phyloP scores from a whole-genome alignment of 2,329 filamentous ascomycete genomes.

The Coniochaeta prunicola region DNA sequence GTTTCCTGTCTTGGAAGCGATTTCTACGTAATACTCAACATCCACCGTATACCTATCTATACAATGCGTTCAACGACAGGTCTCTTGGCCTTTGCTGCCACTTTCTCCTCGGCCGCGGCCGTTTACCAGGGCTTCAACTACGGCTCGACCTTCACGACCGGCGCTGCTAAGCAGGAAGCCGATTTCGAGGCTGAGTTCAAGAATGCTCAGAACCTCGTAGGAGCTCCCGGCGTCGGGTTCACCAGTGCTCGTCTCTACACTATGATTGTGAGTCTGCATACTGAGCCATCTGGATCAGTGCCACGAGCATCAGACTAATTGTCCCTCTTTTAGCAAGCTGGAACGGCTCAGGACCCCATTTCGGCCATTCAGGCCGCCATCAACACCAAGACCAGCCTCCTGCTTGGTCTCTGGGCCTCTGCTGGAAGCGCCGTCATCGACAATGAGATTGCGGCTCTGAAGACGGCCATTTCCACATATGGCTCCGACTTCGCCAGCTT shows the following conservation, averaged over 20 bases:
- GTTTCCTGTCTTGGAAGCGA: neutral
- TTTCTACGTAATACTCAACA: neutral
- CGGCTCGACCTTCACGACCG: constrained; percentile 53
- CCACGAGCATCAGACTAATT: neutral
- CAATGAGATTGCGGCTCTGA: constrained; percentile 69
- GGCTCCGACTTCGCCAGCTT: constrained; percentile 57
- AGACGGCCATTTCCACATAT: constrained; percentile 60
- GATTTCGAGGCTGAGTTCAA: constrained; percentile 68
- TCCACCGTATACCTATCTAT: neutral
- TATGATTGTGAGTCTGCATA: constrained; percentile 45
- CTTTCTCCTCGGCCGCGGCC: constrained; percentile 26
- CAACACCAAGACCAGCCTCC: constrained; percentile 66
- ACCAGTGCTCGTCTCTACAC: constrained; percentile 69
- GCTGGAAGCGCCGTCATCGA: constrained; percentile 54
- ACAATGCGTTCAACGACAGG: neutral
- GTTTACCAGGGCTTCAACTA: constrained; percentile 66
- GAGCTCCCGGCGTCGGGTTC: constrained; percentile 51
- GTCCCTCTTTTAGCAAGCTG: constrained; percentile 43
- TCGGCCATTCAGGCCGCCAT: constrained; percentile 77
- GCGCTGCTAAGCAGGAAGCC: constrained; percentile 49
- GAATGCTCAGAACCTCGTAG: constrained; percentile 54
- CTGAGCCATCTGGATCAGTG: neutral
- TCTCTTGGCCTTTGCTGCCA: constrained; percentile 26
- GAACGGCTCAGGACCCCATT: constrained; percentile 57
- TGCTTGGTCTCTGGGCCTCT: constrained; percentile 81